Percentiles rank a stretch among this genome's conserved stretches.
Evolutionary conservation across 2,329 filamentous ascomycete species (phyloP).

Genomic region (Talaromyces albobiverticillius): DNA sequence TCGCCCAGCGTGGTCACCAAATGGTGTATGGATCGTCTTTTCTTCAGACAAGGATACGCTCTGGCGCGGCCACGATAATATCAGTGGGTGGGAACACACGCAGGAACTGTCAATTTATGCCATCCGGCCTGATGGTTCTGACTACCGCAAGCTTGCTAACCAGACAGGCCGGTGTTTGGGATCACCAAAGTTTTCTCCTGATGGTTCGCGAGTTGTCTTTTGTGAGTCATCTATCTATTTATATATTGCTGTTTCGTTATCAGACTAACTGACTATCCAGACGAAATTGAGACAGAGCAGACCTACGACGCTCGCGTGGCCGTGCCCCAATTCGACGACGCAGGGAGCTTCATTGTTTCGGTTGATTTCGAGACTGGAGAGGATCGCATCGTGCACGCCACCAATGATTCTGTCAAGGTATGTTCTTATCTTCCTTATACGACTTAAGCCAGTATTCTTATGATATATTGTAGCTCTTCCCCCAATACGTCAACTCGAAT

Average conservation of each 20-base stretch:
- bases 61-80: not conserved
- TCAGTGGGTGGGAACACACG: not conserved
- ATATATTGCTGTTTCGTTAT: no score
- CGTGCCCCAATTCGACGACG: not conserved
- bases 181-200: not conserved
- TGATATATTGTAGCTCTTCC: constrained; percentile 3
- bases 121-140: not conserved
- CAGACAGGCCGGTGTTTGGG: not conserved
- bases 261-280: no score
- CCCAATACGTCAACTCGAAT: constrained; percentile 5
- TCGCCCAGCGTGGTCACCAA: not conserved
- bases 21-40: not conserved
- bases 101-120: constrained; percentile 2
- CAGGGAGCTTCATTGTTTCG: not conserved
- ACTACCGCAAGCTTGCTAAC: not conserved
- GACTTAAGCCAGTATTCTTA: no score
- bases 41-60: not conserved
- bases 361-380: not conserved
- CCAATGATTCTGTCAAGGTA: no score
- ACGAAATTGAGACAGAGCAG: not conserved
- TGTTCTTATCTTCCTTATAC: no score
- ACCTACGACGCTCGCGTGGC: not conserved
- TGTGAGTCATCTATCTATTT: no score
- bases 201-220: not conserved
- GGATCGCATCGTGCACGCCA: not conserved